Base-by-base conservation (phyloP, 176 grass and related monocot genomes). In the Guadua angustifolia region DNA sequence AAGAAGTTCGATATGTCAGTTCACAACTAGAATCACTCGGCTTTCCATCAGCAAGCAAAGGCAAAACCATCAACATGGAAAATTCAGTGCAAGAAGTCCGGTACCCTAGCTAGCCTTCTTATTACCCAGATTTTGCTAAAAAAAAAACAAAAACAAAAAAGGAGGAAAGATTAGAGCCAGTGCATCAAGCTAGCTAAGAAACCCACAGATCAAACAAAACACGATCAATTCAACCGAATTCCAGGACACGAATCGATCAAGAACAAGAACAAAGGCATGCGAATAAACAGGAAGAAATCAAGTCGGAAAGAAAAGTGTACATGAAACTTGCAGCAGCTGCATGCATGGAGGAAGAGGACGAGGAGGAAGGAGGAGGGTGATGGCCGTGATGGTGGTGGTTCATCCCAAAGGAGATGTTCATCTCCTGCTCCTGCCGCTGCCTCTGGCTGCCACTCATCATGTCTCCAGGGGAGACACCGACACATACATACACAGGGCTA, bases 361-460 rank as follows among this genome's bases (percentile, higher is more conserved):
- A 89, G 0, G 86, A 90, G 22, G 93, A 78, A 9, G 90, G 74
- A 51, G 80, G 59, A 7, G 58, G 69, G 14, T 65, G 71, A 5
- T 82, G 77, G 0, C 79, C 74, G 0, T 82, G 79, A 2, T 74
- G 58, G 6, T 77, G 72, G 44, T 21, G 60, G 56, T 66, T 91
- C 87, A 90, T 92, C 58, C 85, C 85, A 51, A 95, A 95, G 59
- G 88, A 92, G 67, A 90, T 95, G 74, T 86, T 87, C 88, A 92
- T 89, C 90, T 89, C 72, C 83, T 77, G 74, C 26, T 87, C 86
- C 26, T 86, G 86, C 39, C 86, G 82, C 62, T 80, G 81, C 66
- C 52, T 82, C 14, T 56, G 56, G 77, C 69, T 83, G 9, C 73
- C 68, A 15, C 85, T 85, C 83, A 88, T 75, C 74, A 77, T 78